phyloP scores from a whole-genome alignment of 2,329 filamentous ascomycete genomes.

The Trichoderma pleuroti region DNA sequence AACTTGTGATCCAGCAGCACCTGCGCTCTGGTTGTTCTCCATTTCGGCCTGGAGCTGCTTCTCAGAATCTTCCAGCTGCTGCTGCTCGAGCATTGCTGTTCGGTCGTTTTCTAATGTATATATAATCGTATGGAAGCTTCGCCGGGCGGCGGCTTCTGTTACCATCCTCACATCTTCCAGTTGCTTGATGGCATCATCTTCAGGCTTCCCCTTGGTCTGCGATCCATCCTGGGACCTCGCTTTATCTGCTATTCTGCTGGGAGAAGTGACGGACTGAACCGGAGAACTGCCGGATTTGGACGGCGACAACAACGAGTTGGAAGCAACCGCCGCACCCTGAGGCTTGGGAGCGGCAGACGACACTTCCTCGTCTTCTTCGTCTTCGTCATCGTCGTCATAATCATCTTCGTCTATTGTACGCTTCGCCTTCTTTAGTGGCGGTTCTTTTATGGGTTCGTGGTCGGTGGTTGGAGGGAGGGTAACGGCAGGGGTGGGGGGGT shows the following conservation, averaged over 20 bases:
- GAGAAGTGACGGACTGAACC: conserved; percentile 59
- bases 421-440: conserved; percentile 69
- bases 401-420: conserved; percentile 79
- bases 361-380: conserved; percentile 63
- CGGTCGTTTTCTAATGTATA: conserved; percentile 94
- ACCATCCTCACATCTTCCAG: conserved; percentile 88
- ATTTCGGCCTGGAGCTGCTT: conserved; percentile 95
- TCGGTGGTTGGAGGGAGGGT: conserved; percentile 55
- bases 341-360: conserved; percentile 50
- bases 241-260: conserved; percentile 55
- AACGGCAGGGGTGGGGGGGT: conserved; percentile 37
- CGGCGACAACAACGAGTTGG: conserved; percentile 61
- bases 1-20: conserved; percentile 47
- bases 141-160: conserved; percentile 83
- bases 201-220: conserved; percentile 60
- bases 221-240: conserved; percentile 47
- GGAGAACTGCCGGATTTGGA: conserved; percentile 67
- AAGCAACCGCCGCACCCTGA: conserved; percentile 49
- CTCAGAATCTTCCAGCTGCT: conserved; percentile 93
- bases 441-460: conserved; percentile 56
- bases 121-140: conserved; percentile 89
- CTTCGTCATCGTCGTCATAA: conserved; percentile 81
- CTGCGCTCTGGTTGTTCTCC: conserved; percentile 59
- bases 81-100: conserved; percentile 95
- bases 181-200: conserved; percentile 88